Evolutionary conservation across 192 early-diverging fungal genomes (phyloP).

Genomic region (Entomortierella beljakovae): DNA sequence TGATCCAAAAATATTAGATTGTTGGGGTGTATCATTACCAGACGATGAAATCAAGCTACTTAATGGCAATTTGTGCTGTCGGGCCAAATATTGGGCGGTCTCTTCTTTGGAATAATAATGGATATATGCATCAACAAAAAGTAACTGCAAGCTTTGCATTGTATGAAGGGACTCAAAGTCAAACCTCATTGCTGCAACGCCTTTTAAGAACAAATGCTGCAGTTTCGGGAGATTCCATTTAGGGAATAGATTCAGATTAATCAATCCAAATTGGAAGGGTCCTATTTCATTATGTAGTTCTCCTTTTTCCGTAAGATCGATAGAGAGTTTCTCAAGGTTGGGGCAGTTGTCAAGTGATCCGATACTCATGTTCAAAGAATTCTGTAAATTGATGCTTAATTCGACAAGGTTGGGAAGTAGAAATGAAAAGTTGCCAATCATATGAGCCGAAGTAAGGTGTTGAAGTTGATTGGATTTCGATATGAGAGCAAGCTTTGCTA

Average conservation of each 20-base stretch:
- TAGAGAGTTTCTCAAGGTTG: conserved; percentile 6
- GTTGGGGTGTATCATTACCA: background rate
- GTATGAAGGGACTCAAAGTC: background rate
- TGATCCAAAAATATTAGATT: background rate
- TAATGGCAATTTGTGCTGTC: background rate
- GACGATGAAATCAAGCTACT: background rate
- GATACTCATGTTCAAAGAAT: background rate
- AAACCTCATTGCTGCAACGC: conserved; percentile 1
- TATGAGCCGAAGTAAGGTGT: background rate
- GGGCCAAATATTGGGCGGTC: background rate
- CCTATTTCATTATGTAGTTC: background rate
- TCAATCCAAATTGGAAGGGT: background rate
- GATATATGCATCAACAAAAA: too few species aligned
- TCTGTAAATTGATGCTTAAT: background rate
- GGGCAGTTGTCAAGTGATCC: conserved; percentile 16
- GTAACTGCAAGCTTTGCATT: background rate
- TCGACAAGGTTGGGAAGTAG: background rate
- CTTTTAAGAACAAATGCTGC: background rate
- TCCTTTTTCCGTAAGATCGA: too few species aligned
- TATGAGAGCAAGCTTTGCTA: background rate
- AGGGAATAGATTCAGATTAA: background rate
- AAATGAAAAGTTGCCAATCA: background rate
- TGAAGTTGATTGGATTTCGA: background rate
- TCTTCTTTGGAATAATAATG: background rate
- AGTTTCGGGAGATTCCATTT: conserved; percentile 3